Base-by-base conservation (phyloP, 164 flowering plant species). In the Liriodendron chinense region DNA sequence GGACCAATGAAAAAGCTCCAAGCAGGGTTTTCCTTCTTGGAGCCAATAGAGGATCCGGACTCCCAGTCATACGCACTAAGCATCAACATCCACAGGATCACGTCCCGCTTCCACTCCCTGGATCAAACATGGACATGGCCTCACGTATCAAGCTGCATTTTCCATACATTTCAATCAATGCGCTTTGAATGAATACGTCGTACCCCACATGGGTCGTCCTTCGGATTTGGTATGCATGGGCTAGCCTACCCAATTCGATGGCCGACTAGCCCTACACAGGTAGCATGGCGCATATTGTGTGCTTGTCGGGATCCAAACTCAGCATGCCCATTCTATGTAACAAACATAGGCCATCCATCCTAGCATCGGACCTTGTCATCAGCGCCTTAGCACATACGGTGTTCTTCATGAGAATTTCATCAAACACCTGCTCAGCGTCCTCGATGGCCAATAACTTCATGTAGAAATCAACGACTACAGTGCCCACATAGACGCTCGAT, bases 101-200 rank as follows among this genome's bases (percentile, higher is more conserved):
- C 82, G 77, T 92, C 97, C 53, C 78, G 82, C 43, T 78, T 74
- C 57, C 75, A 75, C 71, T 79, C 73, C 68, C 79, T 78, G 83
- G 71, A 61, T 78, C 75, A 70, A 92, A 94, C 3, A 90, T 86
- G 26, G 74, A 78, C 70, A 72, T 53, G 47, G 94, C 96, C 72
- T 83, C 82, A 50, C 62, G 83, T 9, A 86, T 85, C 18, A 85
- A 59, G 26, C 96, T 96, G 84, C 93, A 88, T 75, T 84, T 92
- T 6, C 96, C 95, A 84, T 92, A 92, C 95, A 92, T 90, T 72
- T 92, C 97, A 76, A 92, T 83, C 86, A 94, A 80, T 25, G 89
- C 85, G 74, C 90, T 90, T 78, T 81, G 85, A 69, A 91, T 65
- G 68, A 83, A 88, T 47, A 86, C 84, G 82, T 90, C 98, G 20